Conservation (phyloP, 2,329 filamentous ascomycete genomes). For the Fonsecaea pugnacius region DNA sequence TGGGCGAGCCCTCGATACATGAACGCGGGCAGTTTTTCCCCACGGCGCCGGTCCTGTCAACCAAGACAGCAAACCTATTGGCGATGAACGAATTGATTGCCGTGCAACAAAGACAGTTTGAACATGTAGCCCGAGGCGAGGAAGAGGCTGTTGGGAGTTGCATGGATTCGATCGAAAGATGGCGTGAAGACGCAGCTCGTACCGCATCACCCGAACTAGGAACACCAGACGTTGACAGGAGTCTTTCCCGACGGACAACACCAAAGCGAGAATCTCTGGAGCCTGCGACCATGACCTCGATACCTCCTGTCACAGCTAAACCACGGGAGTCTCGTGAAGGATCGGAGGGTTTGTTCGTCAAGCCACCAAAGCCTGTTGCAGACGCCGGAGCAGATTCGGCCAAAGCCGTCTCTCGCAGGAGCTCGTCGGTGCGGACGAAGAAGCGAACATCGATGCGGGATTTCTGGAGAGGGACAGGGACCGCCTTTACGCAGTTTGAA, state of each 20-base stretch:
- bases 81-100: background rate
- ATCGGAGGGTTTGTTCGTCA: slow-evolving; percentile 9
- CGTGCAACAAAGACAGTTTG: background rate
- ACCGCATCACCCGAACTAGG: slow-evolving; percentile 25
- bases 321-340: background rate
- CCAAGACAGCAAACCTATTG: background rate
- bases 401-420: background rate
- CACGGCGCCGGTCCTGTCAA: background rate
- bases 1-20: background rate
- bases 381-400: no score
- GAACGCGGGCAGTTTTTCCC: background rate
- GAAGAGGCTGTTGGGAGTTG: background rate
- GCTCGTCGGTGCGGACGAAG: background rate
- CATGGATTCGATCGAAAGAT: slow-evolving; percentile 36
- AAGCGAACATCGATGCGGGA: background rate
- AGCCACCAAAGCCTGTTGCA: background rate
- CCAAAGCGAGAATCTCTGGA: background rate
- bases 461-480: slow-evolving; percentile 9
- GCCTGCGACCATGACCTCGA: background rate
- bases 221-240: slow-evolving; percentile 20
- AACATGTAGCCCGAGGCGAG: background rate
- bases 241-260: background rate
- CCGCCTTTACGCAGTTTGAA: slow-evolving; percentile 13
- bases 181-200: slow-evolving; percentile 14
- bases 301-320: background rate